Evolutionary conservation across 2,329 filamentous ascomycete species (phyloP), one percentile per base, ranked within the genome.

Genomic region (Colletotrichum endophyticum): DNA sequence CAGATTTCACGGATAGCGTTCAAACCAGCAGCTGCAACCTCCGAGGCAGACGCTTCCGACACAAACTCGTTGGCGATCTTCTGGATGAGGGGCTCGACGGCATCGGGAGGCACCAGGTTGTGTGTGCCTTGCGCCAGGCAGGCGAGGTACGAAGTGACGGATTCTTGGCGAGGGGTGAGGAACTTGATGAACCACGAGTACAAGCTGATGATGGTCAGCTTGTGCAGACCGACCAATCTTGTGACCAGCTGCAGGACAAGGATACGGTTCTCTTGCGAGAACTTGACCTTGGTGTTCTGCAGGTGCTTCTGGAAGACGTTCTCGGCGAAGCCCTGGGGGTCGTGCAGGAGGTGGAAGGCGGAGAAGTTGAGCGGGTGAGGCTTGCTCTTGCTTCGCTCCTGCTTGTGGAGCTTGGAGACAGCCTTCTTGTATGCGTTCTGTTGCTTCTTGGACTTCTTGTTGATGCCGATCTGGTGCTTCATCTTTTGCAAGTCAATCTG

Each of bases 1-100:
- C 96, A 98, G 30, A 99, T 95, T 82, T 99, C 97, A 67, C 97
- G 93, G 79, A 99, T 99, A 16, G 96, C 94, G 84, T 99, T 98
- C 71, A 99, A 89, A 82, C 96, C 97, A 6, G 97, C 96, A 6
- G 96, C 94, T 1, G 95, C 95, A 34, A 99, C 96, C 84, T 99
- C 96, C 5, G 95, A 91, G 1, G 97, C 96, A 0, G 96, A 93
- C 2, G 95, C 97, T 86, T 99, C 97, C 1, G 96, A 98, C 3
- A 99, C 96, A 82, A 99, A 99, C 84, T 99, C 97, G 82, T 99
- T 98, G 36, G 97, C 96, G 81, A 99, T 99, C 87, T 98, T 99
- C 84, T 95, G 94, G 3, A 99, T 89, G 6, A 99, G 87, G 1
- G 97, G 96, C 84, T 99, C 96, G 13, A 99, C 89, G 0, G 93